Base-by-base conservation (phyloP, 257 asterid species). In the Penstemon barbatus region DNA sequence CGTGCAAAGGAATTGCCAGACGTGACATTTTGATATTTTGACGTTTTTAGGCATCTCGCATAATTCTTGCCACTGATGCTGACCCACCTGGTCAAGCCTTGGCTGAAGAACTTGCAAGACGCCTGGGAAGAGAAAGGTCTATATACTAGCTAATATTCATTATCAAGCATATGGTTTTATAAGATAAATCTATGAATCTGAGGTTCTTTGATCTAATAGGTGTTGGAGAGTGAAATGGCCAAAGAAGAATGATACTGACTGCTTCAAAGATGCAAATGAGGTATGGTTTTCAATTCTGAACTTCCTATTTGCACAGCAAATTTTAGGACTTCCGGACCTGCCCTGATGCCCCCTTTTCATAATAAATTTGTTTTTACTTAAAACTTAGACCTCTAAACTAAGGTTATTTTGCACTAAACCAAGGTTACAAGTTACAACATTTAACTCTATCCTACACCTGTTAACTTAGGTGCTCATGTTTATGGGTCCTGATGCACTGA, bases 181-280 rank as follows among this genome's bases (percentile, higher is more conserved):
- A 33, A 59, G 55, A 57, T 46, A 37, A 37, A 40, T 71, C 10
- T 39, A 15, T 55, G 58, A 58, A 19, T 25, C 68, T 73, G 64
- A 33, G 33, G 41, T 70, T 75, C 57, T 62, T 67, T 75, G 77
- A 13, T 78, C 66, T 57, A 71, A 65, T 85, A 93, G 99, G 91
- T 93, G 99, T 79, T 93, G 97, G 99, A 84, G 97, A 70, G 86
- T 93, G 60, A 86, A 75, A 81, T 93, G 99, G 97, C 99, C 99
- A 4, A 87, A 86, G 69, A 93, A 86, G 84, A 83, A 79, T 62
- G 85, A 83, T 36, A 57, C 52, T 42, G 87, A 86, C 69, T 61
- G 51, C 69, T 89, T 79, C 72, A 93, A 93, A 86, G 99, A 93
- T 84, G 97, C 99, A 75, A 93, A 93, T 78, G 99, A 93, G 96